These are phyloP conservation scores for Zygoascus flipseniorum DNA, from an alignment of 805 yeast species.

Conservation along the genomic window DNA sequence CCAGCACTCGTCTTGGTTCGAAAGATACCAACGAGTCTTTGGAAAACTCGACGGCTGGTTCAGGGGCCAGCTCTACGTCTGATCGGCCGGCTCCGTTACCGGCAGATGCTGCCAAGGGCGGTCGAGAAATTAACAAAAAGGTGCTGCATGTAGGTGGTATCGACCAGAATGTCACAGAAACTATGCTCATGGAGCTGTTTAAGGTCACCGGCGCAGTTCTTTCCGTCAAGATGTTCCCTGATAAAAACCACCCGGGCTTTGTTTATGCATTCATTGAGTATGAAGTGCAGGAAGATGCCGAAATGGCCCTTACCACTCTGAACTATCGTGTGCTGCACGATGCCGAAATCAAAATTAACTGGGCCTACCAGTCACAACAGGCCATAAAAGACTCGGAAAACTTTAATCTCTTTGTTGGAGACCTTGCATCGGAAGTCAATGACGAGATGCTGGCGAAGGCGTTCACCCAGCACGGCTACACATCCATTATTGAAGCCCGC, in stretches of 20 bases:
- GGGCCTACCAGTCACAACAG: slow-evolving; percentile 80
- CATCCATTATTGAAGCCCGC: slow-evolving; percentile 64
- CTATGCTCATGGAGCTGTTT: slow-evolving; percentile 51
- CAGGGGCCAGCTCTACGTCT: background rate
- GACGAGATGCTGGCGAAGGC: slow-evolving; percentile 59
- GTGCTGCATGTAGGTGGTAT: slow-evolving; percentile 72
- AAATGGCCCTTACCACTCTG: slow-evolving; percentile 49
- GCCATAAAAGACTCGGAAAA: slow-evolving; percentile 41
- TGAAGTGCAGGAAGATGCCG: slow-evolving; percentile 48
- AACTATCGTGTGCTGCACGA: slow-evolving; percentile 48
- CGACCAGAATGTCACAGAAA: slow-evolving; percentile 57
- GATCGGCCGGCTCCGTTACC: background rate
- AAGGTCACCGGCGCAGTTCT: slow-evolving; percentile 31
- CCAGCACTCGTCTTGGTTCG: background rate
- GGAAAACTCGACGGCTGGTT: background rate
- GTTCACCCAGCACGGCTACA: slow-evolving; percentile 49
- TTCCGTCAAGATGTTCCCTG: slow-evolving; percentile 62
- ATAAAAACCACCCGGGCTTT: slow-evolving; percentile 59
- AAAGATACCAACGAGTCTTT: background rate
- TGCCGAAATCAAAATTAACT: slow-evolving; percentile 55
- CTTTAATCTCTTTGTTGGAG: slow-evolving; percentile 78
- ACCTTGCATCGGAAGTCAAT: slow-evolving; percentile 70
- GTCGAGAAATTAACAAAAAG: slow-evolving; percentile 66
- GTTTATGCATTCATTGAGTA: slow-evolving; percentile 83
- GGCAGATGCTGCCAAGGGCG: slow-evolving; percentile 60